These are phyloP conservation scores for Zostera marina DNA, from an alignment of 116 monocot species.

Conservation along the genomic window DNA sequence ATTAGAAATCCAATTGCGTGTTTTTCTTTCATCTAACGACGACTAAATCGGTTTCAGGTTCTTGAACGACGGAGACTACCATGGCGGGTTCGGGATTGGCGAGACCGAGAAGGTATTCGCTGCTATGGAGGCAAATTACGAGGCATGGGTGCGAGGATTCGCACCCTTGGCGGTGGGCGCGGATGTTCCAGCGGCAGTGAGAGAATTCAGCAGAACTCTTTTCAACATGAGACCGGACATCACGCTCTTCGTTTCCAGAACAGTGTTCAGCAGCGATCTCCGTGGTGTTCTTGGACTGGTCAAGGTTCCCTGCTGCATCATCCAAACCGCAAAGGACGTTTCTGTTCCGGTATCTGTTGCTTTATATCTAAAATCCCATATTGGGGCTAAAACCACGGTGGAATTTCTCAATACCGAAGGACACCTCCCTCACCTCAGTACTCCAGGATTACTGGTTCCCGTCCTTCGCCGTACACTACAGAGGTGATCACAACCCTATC, in stretches of 20 bases:
- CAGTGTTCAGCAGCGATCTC: constrained; percentile 70
- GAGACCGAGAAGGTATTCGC: constrained; percentile 60
- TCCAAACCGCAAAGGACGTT: constrained; percentile 68
- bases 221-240: constrained; percentile 99
- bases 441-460: constrained; percentile 43
- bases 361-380: constrained; percentile 44
- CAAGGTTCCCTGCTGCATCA: constrained; percentile 57
- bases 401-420: constrained; percentile 75
- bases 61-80: constrained; percentile 68
- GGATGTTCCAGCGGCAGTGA: constrained; percentile 78
- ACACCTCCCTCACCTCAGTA: constrained; percentile 88
- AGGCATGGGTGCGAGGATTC: constrained; percentile 81
- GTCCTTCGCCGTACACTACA: constrained; percentile 56
- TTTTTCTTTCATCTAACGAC: neutral
- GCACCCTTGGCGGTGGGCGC: constrained; percentile 85
- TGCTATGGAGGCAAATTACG: constrained; percentile 86
- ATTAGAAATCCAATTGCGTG: neutral
- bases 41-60: constrained; percentile 19
- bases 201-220: constrained; percentile 90
- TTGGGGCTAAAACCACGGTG: constrained; percentile 55
- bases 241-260: constrained; percentile 62
- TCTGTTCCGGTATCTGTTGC: constrained; percentile 72
- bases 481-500: neutral
- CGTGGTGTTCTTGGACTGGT: constrained; percentile 51
- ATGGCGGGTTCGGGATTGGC: constrained; percentile 67